These are phyloP conservation scores for Cercospora brassicicola DNA, from an alignment of 2,329 filamentous ascomycete species.

Conservation along the genomic window DNA sequence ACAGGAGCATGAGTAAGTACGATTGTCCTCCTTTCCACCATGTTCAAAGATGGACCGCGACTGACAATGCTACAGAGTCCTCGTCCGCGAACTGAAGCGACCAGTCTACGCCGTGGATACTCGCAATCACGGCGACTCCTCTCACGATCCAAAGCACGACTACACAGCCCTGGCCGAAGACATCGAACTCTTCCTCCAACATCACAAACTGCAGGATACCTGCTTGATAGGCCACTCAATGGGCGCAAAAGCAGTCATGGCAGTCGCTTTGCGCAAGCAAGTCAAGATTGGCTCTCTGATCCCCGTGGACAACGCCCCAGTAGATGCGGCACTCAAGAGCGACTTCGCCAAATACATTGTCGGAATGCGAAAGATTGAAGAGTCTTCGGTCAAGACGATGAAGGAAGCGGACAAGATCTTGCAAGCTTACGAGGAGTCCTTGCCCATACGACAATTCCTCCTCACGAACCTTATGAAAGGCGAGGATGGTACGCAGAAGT, in stretches of 20 bases:
- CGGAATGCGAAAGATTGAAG: slow-evolving; percentile 81
- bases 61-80: slow-evolving; percentile 55
- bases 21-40: slow-evolving; percentile 37
- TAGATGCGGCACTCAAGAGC: slow-evolving; percentile 72
- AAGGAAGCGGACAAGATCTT: slow-evolving; percentile 80
- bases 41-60: too few relatives aligned
- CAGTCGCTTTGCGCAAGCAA: slow-evolving; percentile 71
- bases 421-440: slow-evolving; percentile 67
- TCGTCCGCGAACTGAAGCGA: slow-evolving; percentile 77
- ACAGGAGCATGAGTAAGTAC: slow-evolving; percentile 90
- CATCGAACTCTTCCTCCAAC: slow-evolving; percentile 72
- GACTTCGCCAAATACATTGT: slow-evolving; percentile 78
- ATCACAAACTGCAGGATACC: slow-evolving; percentile 67
- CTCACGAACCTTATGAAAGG: slow-evolving; percentile 75
- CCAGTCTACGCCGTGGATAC: slow-evolving; percentile 85
- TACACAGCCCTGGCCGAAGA: slow-evolving; percentile 82
- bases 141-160: slow-evolving; percentile 73
- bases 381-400: slow-evolving; percentile 64
- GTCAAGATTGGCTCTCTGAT: slow-evolving; percentile 69
- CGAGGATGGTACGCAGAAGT: slow-evolving; percentile 61
- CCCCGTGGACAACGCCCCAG: slow-evolving; percentile 86
- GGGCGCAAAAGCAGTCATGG: slow-evolving; percentile 94
- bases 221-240: slow-evolving; percentile 93
- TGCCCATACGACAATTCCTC: slow-evolving; percentile 85
- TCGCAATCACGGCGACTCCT: slow-evolving; percentile 89